Conservation (phyloP, 1,284 basidiomycete species). For the Boletus mariae region DNA sequence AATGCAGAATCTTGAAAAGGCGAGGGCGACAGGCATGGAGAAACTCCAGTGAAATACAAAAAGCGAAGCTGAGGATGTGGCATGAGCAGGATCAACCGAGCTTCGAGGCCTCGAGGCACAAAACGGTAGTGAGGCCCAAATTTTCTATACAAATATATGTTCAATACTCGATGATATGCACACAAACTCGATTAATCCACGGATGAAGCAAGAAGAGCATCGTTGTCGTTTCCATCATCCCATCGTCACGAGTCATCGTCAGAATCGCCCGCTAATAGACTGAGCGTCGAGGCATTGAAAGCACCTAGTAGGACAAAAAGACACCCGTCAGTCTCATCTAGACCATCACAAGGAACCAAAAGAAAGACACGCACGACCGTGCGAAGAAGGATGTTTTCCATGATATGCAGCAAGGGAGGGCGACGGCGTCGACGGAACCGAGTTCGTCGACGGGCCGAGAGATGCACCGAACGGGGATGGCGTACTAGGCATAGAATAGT, state of each 20-base stretch:
- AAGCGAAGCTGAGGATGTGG: neutral
- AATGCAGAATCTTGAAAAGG: too few species aligned
- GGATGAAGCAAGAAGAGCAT: slow-evolving; percentile 1
- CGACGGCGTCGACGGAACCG: slow-evolving; percentile 40
- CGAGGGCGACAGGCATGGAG: too few species aligned
- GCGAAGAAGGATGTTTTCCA: slow-evolving; percentile 27
- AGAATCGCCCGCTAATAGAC: slow-evolving; percentile 25
- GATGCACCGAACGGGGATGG: slow-evolving; percentile 37
- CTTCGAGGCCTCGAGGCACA: neutral
- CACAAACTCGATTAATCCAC: slow-evolving; percentile 9
- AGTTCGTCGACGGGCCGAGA: slow-evolving; percentile 33
- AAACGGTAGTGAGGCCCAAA: neutral
- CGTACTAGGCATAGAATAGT: slow-evolving; percentile 40
- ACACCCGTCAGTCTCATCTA: neutral
- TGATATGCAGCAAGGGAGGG: slow-evolving; percentile 33
- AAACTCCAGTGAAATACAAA: too few species aligned
- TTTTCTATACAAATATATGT: slow-evolving; percentile 8
- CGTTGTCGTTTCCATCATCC: neutral
- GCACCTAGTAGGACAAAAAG: slow-evolving; percentile 16
- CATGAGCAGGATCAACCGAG: too few species aligned
- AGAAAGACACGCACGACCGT: slow-evolving; percentile 25
- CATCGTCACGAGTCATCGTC: slow-evolving; percentile 26
- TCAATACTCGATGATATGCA: slow-evolving; percentile 3
- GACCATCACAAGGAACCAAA: neutral
- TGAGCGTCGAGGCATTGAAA: slow-evolving; percentile 28